Percentiles rank a stretch among this genome's conserved stretches.
Evolutionary conservation across 2,329 filamentous ascomycete genomes (phyloP).

Genomic region (Colletotrichum cereale): DNA sequence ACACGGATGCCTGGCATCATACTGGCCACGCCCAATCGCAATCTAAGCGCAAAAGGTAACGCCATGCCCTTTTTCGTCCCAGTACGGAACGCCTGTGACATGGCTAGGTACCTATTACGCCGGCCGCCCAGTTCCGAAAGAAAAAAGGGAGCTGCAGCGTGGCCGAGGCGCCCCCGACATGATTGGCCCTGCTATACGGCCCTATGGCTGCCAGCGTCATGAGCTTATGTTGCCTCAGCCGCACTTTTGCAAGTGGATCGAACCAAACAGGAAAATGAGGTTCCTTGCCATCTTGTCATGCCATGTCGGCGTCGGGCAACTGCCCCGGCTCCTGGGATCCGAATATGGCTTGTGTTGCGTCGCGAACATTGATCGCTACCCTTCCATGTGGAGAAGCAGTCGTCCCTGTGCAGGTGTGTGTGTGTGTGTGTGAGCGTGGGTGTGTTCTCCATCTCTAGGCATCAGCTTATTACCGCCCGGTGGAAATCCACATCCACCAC

Average conservation of each 20-base stretch:
- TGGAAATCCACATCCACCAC: slow-evolving; percentile 4
- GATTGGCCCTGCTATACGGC: slow-evolving; percentile 28
- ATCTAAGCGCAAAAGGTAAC: slow-evolving; percentile 17
- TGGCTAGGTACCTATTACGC: slow-evolving; percentile 21
- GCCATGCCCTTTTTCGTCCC: slow-evolving; percentile 14
- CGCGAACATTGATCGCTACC: slow-evolving; percentile 9
- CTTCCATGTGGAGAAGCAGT: slow-evolving; percentile 27
- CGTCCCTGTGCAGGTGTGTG: slow-evolving; percentile 7
- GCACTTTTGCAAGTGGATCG: slow-evolving; percentile 31
- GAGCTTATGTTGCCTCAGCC: slow-evolving; percentile 29
- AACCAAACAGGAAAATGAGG: slow-evolving; percentile 12
- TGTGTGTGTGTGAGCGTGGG: neutral
- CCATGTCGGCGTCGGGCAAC: slow-evolving; percentile 29
- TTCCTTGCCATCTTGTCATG: neutral
- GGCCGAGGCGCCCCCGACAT: slow-evolving; percentile 19
- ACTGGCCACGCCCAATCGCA: slow-evolving; percentile 24
- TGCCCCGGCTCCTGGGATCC: slow-evolving; percentile 18
- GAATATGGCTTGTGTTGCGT: slow-evolving; percentile 24
- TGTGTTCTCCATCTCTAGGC: slow-evolving; percentile 9
- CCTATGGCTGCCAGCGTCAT: slow-evolving; percentile 33
- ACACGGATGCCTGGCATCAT: slow-evolving; percentile 33
- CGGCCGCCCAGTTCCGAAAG: slow-evolving; percentile 31
- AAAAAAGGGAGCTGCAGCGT: slow-evolving; percentile 29
- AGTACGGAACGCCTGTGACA: neutral
- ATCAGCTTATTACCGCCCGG: slow-evolving; percentile 18